phyloP scores from a whole-genome alignment of 140 eudicot genomes.

The Oenanthe javanica region DNA sequence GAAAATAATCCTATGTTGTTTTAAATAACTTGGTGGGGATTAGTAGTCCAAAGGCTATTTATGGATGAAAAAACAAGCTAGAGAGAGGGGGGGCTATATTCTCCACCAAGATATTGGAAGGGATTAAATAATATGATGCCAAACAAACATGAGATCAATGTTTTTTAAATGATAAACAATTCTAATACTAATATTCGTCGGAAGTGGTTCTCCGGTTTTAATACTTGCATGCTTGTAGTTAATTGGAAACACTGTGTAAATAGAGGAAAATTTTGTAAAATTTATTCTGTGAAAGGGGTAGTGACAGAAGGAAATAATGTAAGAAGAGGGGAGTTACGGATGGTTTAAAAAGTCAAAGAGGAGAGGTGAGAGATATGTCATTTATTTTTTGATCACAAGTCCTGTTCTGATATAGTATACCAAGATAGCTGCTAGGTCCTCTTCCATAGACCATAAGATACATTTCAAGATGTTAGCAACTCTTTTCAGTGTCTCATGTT shows the following conservation, averaged over 20 bases:
- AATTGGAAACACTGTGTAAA: background rate
- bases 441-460: background rate
- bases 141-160: background rate
- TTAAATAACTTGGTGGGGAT: background rate
- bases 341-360: background rate
- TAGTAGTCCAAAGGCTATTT: background rate
- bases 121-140: background rate
- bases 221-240: background rate
- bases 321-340: background rate
- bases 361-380: background rate
- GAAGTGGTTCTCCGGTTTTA: background rate
- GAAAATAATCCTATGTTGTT: background rate
- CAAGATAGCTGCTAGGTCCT: background rate
- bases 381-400: background rate
- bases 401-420: background rate
- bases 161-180: background rate
- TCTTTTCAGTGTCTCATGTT: background rate
- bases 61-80: background rate
- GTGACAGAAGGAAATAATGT: background rate
- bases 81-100: background rate
- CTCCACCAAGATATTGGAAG: background rate
- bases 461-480: background rate
- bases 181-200: background rate
- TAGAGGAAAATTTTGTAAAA: background rate
- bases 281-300: background rate